Percentiles rank a stretch among this genome's conserved stretches.
Conservation (phyloP, 805 yeast genomes). For the Wickerhamomyces xylosicus region DNA sequence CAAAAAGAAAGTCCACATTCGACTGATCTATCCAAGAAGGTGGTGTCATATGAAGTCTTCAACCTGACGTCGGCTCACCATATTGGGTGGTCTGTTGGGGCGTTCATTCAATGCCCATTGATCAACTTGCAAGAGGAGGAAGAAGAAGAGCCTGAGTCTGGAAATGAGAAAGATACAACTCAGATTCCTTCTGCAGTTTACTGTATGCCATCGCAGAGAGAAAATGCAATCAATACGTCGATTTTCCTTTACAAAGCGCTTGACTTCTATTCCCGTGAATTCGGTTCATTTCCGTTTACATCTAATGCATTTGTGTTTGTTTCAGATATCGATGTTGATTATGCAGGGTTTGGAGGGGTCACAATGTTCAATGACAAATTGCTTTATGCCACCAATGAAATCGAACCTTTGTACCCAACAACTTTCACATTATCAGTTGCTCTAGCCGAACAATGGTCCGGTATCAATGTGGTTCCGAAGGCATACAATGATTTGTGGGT, state of each 20-base stretch:
- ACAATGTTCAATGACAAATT: slow-evolving; percentile 49
- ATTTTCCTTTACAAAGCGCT: slow-evolving; percentile 68
- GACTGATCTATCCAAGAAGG: slow-evolving; percentile 61
- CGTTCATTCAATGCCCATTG: slow-evolving; percentile 59
- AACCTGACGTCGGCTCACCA: slow-evolving; percentile 91
- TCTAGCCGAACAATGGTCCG: slow-evolving; percentile 86
- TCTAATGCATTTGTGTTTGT: slow-evolving; percentile 74
- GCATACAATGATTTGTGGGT: slow-evolving; percentile 82
- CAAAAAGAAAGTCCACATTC: slow-evolving; percentile 69
- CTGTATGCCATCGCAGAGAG: slow-evolving; percentile 47
- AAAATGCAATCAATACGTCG: slow-evolving; percentile 59
- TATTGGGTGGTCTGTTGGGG: slow-evolving; percentile 90
- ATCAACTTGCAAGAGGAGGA: slow-evolving; percentile 29
- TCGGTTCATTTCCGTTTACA: slow-evolving; percentile 87
- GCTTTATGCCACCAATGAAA: slow-evolving; percentile 59
- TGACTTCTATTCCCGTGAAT: slow-evolving; percentile 77
- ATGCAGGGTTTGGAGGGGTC: slow-evolving; percentile 66
- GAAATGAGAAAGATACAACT: slow-evolving; percentile 26
- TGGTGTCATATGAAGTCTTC: slow-evolving; percentile 60
- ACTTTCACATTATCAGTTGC: slow-evolving; percentile 63
- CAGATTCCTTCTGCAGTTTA: slow-evolving; percentile 52
- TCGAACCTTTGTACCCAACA: slow-evolving; percentile 68
- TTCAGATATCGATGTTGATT: slow-evolving; percentile 36
- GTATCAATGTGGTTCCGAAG: slow-evolving; percentile 79
- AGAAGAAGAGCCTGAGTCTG: slow-evolving; percentile 21